Evolutionary conservation across 2,329 filamentous ascomycete genomes (phyloP).

Genomic region (Fusarium sp.): DNA sequence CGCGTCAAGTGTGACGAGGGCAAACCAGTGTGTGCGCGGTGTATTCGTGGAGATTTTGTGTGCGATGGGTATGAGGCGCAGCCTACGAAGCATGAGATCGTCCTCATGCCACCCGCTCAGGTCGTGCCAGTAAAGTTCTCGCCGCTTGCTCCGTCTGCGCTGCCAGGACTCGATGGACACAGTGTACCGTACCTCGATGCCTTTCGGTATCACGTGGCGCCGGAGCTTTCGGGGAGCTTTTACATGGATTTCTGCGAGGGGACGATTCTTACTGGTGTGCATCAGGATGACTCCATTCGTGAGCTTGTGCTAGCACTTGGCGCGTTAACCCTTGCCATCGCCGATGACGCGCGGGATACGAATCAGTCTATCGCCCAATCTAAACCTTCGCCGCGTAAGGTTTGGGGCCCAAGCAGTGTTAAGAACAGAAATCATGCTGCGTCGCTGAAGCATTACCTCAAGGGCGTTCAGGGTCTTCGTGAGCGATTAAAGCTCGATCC

Average conservation of each 20-base stretch:
- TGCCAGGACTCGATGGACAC: neutral
- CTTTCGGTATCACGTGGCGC: neutral
- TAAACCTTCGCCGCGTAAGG: neutral
- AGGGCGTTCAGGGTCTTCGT: neutral
- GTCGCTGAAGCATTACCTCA: neutral
- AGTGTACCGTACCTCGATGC: neutral
- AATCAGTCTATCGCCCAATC: neutral
- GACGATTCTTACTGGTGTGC: neutral
- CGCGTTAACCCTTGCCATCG: neutral
- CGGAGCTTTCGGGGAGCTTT: neutral
- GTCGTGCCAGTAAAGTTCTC: neutral
- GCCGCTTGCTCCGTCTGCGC: neutral
- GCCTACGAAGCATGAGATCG: neutral
- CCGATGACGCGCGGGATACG: neutral
- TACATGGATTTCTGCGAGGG: neutral
- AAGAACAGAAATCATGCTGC: neutral
- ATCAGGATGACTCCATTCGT: neutral
- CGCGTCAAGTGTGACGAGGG: neutral
- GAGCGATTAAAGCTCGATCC: neutral
- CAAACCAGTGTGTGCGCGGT: neutral
- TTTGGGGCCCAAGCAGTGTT: neutral
- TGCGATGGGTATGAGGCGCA: neutral
- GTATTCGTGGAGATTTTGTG: neutral
- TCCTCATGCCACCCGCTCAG: neutral
- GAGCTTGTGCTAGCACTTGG: neutral